These are phyloP conservation scores for Plenodomus tracheiphilus DNA, from an alignment of 2,329 filamentous ascomycete species.

Conservation along the genomic window DNA sequence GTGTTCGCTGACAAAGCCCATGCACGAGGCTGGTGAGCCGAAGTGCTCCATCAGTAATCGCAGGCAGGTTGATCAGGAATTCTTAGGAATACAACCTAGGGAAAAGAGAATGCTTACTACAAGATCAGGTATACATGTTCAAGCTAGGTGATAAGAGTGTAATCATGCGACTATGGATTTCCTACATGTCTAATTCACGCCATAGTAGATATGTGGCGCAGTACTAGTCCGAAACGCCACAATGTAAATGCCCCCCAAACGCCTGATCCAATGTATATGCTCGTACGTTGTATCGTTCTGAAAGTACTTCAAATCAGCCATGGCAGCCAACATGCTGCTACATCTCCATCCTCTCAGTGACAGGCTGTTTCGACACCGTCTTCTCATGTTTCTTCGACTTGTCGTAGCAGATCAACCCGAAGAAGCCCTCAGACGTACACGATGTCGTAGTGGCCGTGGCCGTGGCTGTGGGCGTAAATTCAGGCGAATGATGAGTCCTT, in stretches of 20 bases:
- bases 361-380: slow-evolving; percentile 3
- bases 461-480: slow-evolving; percentile 16
- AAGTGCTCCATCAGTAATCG: no score
- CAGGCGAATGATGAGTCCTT: slow-evolving; percentile 17
- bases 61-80: no score
- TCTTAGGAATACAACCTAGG: no score
- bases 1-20: not conserved
- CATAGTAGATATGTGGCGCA: no score
- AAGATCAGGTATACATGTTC: no score
- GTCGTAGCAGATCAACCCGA: slow-evolving; percentile 37
- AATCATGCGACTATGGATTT: no score
- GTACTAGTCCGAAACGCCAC: not conserved
- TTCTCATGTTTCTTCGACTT: slow-evolving; percentile 21
- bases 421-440: slow-evolving; percentile 33
- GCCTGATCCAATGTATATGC: not conserved
- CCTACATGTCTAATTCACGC: no score
- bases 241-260: not conserved
- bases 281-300: not conserved
- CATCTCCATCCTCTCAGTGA: slow-evolving; percentile 33
- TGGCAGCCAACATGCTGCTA: slow-evolving; percentile 5
- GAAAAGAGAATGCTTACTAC: no score
- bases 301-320: not conserved
- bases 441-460: slow-evolving; percentile 16
- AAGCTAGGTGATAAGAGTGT: no score
- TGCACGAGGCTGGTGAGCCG: not conserved